Evolutionary conservation across 805 yeast species (phyloP), one percentile per base, ranked within the genome.

Genomic region (Candida anglica): DNA sequence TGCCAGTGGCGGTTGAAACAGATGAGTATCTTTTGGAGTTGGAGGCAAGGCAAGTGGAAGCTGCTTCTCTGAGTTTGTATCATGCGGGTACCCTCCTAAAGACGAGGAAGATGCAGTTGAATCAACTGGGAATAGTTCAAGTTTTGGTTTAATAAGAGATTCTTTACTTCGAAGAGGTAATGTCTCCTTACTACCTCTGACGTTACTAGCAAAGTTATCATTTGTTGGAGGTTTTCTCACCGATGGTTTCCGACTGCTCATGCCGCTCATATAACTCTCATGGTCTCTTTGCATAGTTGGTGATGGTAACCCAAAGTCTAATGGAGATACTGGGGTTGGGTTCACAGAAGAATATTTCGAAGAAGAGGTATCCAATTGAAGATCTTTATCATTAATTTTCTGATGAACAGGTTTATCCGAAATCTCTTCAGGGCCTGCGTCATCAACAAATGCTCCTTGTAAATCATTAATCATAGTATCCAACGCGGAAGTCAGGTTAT

Each of bases 401-500:
- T 22, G 5, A 7, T 37, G 11, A 3, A 54, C 39, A 11, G 53
- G n/a, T n/a, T n/a, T n/a, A n/a, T n/a, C n/a, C n/a, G n/a, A n/a
- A n/a, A n/a, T n/a, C n/a, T n/a, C n/a, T n/a, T n/a, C n/a, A n/a
- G n/a, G n/a, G n/a, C n/a, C n/a, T 9, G 11, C 23, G 11, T 21
- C 23, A 11, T 21, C 23, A 11, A 9, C 9, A 11, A 9, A 11
- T 11, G 23, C 23, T 9, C 11, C 9, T 11, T 9, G 51, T 18
- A 66, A 44, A 38, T 66, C 69, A 34, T 55, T 47, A 13, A 66
- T 65, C n/a, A 66, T 43, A 5, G 63, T 51, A 36, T 65, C 71
- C 19, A 66, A 43, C 40, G 10, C 30, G 35, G 11, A 28, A 16
- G 17, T 17, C 32, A 7, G 31, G 22, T 6, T 14, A n/a, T 13